Evolutionary conservation across 805 yeast species (phyloP), one percentile per base, ranked within the genome.

Genomic region (Scheffersomyces coipomensis): DNA sequence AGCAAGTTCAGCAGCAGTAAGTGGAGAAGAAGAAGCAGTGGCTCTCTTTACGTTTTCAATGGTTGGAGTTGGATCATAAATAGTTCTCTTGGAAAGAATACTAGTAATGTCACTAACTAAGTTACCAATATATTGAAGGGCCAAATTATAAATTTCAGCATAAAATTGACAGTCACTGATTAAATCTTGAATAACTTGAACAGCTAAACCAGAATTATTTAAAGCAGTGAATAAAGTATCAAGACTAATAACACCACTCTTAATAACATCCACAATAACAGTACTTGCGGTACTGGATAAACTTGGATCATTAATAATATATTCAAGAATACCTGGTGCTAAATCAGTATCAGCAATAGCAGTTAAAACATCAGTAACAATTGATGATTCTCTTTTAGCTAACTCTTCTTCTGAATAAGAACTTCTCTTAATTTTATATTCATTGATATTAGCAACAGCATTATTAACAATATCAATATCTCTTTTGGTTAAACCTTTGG

Each of bases 191-290:
- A 68, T 64, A 34, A 67, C 68, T 16, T 48, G 52, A 26, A 51
- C 61, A 29, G 70, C 70, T 44, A 68, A 62, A 29, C 75, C 75
- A 27, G 73, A 67, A 39, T 68, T 67, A 44, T 60, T 62, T 48
- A 68, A 62, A 22, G 71, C 60, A 29, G 54, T 64, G 44, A 67
- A 56, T 47, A 68, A 65, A 7, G 72, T 64, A 38, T 55, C 51
- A 42, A 68, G 44, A 33, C 66, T 56, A 34, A 68, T 51, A 29
- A 45, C 22, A 44, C 66, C 67, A 40, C 53, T 50, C 47, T 66
- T 60, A 42, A 68, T 52, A 34, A 58, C 48, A 4, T 45, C 45
- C 27, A 60, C 51, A 39, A 60, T 56, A 19, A 60, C 60, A 5
- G 56, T 37, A 27, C 60, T 49, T 21, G 64, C 61, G 35, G 58